Evolutionary conservation across 1,284 basidiomycete species (phyloP).

Genomic region (Limonomyces culmigenus): DNA sequence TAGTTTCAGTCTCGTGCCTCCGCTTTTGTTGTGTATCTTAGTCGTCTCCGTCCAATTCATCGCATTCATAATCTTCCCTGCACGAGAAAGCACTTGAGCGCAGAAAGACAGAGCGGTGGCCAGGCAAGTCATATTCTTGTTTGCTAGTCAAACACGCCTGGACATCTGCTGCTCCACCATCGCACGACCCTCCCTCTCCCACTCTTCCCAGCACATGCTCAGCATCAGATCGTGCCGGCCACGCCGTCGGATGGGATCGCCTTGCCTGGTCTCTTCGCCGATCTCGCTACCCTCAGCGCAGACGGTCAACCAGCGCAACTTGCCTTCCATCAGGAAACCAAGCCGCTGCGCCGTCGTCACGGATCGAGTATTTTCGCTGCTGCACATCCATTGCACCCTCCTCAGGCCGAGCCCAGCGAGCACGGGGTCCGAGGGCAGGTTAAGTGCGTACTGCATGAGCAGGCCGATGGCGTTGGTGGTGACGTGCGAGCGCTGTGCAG

Average conservation of each 20-base stretch:
- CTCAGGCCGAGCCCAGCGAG: constrained; percentile 16
- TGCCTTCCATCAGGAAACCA: neutral
- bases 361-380: neutral
- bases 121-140: too few species aligned
- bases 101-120: too few species aligned
- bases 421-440: constrained; percentile 7
- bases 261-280: neutral
- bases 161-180: too few species aligned
- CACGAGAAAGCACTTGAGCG: too few species aligned
- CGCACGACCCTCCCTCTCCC: too few species aligned
- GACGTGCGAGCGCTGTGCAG: constrained; percentile 18
- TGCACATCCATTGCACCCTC: constrained; percentile 12
- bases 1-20: too few species aligned
- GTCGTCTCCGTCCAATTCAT: too few species aligned
- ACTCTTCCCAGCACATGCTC: neutral
- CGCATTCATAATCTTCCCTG: too few species aligned
- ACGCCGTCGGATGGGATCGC: neutral
- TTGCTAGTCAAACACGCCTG: too few species aligned
- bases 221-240: neutral
- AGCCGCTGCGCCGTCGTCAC: neutral
- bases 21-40: too few species aligned
- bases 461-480: constrained; percentile 16
- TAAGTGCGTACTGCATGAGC: constrained; percentile 15
- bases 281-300: neutral
- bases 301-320: neutral